phyloP scores from a whole-genome alignment of 768 basidiomycete genomes.

The Dictyophora rubrovolvata region DNA sequence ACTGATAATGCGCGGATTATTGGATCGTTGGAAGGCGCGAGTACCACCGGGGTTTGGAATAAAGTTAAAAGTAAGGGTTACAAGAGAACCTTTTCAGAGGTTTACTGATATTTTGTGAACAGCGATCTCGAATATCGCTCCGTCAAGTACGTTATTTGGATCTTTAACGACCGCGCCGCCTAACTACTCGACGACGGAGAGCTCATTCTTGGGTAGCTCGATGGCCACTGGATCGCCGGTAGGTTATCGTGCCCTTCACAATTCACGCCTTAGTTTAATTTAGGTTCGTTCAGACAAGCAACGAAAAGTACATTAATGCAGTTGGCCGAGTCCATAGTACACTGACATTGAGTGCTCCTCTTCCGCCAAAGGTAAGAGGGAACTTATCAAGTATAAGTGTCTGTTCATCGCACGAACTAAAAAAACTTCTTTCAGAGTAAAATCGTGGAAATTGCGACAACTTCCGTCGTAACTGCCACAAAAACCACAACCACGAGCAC shows the following conservation, averaged over 20 bases:
- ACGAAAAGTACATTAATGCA: conserved; percentile 27
- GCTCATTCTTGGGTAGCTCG: not conserved
- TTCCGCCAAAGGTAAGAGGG: conserved; percentile 32
- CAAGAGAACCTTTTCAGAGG: not conserved
- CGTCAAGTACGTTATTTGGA: conserved; percentile 38
- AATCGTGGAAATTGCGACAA: not conserved
- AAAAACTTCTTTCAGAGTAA: not conserved
- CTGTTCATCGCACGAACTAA: conserved; percentile 8
- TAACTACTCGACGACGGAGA: conserved; percentile 1
- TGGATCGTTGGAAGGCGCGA: not conserved
- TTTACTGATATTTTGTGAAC: not conserved
- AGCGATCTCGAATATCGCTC: not conserved
- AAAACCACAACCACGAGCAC: not conserved
- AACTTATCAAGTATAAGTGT: conserved; percentile 9
- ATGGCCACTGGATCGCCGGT: conserved; percentile 1
- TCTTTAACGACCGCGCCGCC: not conserved
- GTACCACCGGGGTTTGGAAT: conserved; percentile 1
- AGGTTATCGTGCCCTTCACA: not conserved
- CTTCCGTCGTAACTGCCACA: not conserved
- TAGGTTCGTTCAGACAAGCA: conserved; percentile 5
- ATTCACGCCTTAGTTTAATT: not conserved
- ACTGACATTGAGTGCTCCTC: conserved; percentile 45
- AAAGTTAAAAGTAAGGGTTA: not conserved
- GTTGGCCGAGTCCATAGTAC: conserved; percentile 59
- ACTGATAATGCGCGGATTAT: not conserved